Base-by-base conservation (phyloP, 1,284 basidiomycete genomes). In the Cutaneotrichosporon sp. region DNA sequence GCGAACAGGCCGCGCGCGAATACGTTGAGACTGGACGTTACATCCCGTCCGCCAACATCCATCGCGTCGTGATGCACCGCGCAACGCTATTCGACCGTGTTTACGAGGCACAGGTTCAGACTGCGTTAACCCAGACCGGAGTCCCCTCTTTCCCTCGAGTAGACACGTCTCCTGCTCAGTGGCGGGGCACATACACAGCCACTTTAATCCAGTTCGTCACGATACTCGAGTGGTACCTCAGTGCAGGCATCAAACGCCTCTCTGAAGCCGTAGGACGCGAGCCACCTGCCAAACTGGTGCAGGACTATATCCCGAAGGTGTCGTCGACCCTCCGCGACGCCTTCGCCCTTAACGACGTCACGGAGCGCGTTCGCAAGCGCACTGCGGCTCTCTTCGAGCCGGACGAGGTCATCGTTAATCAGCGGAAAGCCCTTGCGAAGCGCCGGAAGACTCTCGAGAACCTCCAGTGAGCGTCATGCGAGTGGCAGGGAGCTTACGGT, bases 331-430 rank as follows among this genome's bases (percentile, higher is more conserved):
- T 65, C 16, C 34, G 58, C 29, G 31, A 46, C 4, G 57, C 49
- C 2, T 53, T 65, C n/a, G 34, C 32, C 1, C 34, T 63, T 5
- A 45, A 61, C 11, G 19, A 46, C 3, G 52, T 63, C 3, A 20
- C 27, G 11, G 50, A 42, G 5, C 17, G 7, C 1, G 49, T 52
- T 3, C 25, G 17, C 17, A 52, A 55, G 32, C 45, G 42, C n/a
- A 51, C 42, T 3, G 22, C n/a, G 12, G 42, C 27, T 11, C 22
- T 51, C 9, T 49, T 57, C 11, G 63, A 63, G 20, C 52, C 53
- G 1, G 54, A 59, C 41, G 29, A 14, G 1, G 42, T 52, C 19
- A 48, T 49, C 11, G 57, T 53, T 9, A 34, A 12, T 5, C 44
- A 54, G 17, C 47, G 61, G 8, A 31, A 43, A 17, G 17, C 20